Base-by-base conservation (phyloP, 176 grass and related monocot genomes). In the Alopecurus myosuroides region DNA sequence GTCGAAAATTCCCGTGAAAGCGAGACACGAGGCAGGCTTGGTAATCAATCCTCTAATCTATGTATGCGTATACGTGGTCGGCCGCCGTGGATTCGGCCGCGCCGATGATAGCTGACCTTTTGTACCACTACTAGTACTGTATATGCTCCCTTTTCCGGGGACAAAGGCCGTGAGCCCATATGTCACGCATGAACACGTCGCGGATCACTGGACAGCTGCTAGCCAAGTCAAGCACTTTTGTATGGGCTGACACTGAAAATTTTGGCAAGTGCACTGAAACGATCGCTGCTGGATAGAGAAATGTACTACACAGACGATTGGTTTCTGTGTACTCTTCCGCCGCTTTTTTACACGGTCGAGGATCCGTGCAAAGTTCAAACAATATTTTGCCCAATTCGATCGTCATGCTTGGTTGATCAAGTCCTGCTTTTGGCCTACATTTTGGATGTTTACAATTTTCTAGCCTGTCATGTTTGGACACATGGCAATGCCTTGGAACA, bases 1-100 rank as follows among this genome's bases (percentile, higher is more conserved):
- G 55, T 10, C 19, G 55, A 80, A 39, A 85, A 76, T 48, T 81
- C 87, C 40, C 49, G 6, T 26, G 84, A 89, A 77, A 90, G 84
- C 53, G 55, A 86, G 73, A 9, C 34, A 17, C 78, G 35, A 70
- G 4, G 2, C 20, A 9, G 35, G 65, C 37, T 65, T n/a, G 52
- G n/a, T 63, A 7, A 25, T 29, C n/a, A n/a, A n/a, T n/a, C n/a
- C n/a, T n/a, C n/a, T 63, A 42, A 33, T 19, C 42, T 11, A 15
- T 29, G 62, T 8, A 11, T 76, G 22, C 9, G 42, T 15, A 6
- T 74, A 76, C 39, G 73, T 70, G 57, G 70, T 19, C 77, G 28
- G 71, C 4, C 20, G 71, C 4, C 20, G 7, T 17, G 26, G 34
- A 53, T 39, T 81, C 67, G 50, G 12, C 33, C 11, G 17, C 2